phyloP scores from a whole-genome alignment of 2,329 filamentous ascomycete genomes.

The Pseudocercospora macadamiae region DNA sequence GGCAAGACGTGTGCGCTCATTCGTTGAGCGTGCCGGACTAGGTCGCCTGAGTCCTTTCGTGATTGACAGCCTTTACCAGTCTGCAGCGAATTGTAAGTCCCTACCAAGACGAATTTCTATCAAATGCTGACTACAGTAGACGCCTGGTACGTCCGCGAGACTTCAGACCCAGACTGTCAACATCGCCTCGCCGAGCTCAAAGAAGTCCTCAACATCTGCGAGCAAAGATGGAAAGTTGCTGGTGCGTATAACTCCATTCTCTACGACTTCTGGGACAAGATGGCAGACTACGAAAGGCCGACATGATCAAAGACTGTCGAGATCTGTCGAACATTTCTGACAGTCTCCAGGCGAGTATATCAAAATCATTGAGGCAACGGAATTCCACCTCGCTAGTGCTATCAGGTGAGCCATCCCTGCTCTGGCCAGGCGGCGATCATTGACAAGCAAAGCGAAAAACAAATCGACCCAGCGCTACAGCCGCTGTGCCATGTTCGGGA shows the following conservation, averaged over 20 bases:
- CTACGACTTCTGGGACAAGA: constrained; percentile 11
- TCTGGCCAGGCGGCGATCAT: background rate
- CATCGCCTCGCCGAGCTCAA: constrained; percentile 29
- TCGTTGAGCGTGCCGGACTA: constrained; percentile 19
- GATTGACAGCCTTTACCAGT: constrained; percentile 41
- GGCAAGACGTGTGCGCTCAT: constrained; percentile 19
- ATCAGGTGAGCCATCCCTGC: constrained; percentile 16
- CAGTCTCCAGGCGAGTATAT: constrained; percentile 25
- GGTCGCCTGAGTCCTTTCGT: constrained; percentile 30
- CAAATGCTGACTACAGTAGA: constrained; percentile 12
- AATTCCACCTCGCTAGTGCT: constrained; percentile 25
- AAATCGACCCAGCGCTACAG: constrained; percentile 5
- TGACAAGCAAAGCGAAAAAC: constrained; percentile 8
- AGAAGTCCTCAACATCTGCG: constrained; percentile 28
- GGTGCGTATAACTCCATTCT: constrained; percentile 29
- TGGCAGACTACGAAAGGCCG: background rate
- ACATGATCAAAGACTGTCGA: too few species aligned
- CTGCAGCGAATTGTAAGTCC: constrained; percentile 38
- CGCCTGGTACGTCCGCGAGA: constrained; percentile 40
- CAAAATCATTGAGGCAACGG: constrained; percentile 28
- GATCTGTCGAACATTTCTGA: constrained; percentile 7
- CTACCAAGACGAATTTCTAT: too few species aligned
- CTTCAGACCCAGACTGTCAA: constrained; percentile 28
- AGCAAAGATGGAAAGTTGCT: constrained; percentile 31
- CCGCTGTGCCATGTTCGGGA: constrained; percentile 8